A percentile compares a stretch with the other conserved stretches of the same genome.
These are phyloP conservation scores for Dictyostelium firmibasis DNA, from an alignment of 78 protist genomes.

Conservation along the genomic window DNA sequence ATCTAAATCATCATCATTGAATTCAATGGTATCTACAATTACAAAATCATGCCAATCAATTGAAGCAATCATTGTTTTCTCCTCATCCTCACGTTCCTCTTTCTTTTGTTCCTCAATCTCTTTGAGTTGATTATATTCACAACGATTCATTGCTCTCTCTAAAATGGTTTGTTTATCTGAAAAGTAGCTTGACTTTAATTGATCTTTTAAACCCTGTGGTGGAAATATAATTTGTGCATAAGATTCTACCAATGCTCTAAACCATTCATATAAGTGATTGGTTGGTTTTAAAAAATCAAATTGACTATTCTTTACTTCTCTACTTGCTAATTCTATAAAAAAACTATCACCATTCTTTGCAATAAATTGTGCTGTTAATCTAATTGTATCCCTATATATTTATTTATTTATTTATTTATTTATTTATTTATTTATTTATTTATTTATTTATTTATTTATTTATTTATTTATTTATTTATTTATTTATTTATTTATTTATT, in stretches of 20 bases:
- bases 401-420: neutral
- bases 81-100: constrained; percentile 76
- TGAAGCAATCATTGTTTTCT: constrained; percentile 32
- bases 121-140: constrained; percentile 56
- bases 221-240: constrained; percentile 70
- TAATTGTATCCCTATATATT: constrained; percentile 77
- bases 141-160: constrained; percentile 70
- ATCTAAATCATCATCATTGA: constrained; percentile 66
- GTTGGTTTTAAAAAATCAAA: constrained; percentile 85
- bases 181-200: neutral
- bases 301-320: constrained; percentile 82
- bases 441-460: neutral
- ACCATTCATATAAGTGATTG: constrained; percentile 57
- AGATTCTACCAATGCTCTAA: constrained; percentile 70
- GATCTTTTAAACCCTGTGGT: constrained; percentile 39
- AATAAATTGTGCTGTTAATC: constrained; percentile 84
- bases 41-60: constrained; percentile 95
- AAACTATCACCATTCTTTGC: constrained; percentile 82
- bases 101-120: constrained; percentile 62
- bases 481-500: no score
- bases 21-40: constrained; percentile 91
- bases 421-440: neutral
- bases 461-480: no score
- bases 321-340: constrained; percentile 38
- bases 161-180: constrained; percentile 30